Conservation (phyloP, 192 early-diverging fungal species). For the Coemansia sp. region DNA sequence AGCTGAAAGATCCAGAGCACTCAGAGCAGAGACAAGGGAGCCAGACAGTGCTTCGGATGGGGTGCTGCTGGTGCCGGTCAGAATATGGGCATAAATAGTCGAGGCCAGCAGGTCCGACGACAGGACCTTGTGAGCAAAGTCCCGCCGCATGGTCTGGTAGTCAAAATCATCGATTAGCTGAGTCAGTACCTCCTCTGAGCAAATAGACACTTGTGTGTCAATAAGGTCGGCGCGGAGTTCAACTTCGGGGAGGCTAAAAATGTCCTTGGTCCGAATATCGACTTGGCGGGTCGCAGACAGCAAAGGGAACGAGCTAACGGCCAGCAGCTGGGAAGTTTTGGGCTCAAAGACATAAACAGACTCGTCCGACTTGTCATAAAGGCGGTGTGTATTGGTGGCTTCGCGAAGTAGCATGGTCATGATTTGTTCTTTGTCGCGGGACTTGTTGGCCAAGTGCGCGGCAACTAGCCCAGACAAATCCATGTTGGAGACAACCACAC, state of each 20-base stretch:
- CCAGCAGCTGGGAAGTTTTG: constrained; percentile 70
- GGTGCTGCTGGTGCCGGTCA: constrained; percentile 52
- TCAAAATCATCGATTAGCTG: constrained; percentile 98
- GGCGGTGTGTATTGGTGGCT: constrained; percentile 56
- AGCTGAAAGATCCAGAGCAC: neutral
- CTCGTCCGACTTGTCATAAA: constrained; percentile 60
- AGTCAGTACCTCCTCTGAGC: constrained; percentile 84
- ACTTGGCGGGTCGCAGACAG: constrained; percentile 39
- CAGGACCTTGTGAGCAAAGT: constrained; percentile 89
- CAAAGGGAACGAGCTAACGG: constrained; percentile 62
- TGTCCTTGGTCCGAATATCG: constrained; percentile 28
- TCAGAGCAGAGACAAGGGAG: neutral
- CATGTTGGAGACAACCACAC: constrained; percentile 89
- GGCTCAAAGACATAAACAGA: constrained; percentile 82
- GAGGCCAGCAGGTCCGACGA: constrained; percentile 82
- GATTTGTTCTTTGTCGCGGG: constrained; percentile 75
- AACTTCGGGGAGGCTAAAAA: constrained; percentile 11
- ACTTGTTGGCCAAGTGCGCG: constrained; percentile 70
- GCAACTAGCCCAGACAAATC: constrained; percentile 70
- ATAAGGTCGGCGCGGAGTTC: constrained; percentile 83
- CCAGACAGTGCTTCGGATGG: neutral
- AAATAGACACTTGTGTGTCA: constrained; percentile 90
- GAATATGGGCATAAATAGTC: constrained; percentile 76
- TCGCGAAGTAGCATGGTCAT: constrained; percentile 92
- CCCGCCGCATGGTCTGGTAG: constrained; percentile 82